Percentiles rank a stretch among this genome's conserved stretches.
Conservation (phyloP, 306 rosid genomes). For the Benincasa hispida region DNA sequence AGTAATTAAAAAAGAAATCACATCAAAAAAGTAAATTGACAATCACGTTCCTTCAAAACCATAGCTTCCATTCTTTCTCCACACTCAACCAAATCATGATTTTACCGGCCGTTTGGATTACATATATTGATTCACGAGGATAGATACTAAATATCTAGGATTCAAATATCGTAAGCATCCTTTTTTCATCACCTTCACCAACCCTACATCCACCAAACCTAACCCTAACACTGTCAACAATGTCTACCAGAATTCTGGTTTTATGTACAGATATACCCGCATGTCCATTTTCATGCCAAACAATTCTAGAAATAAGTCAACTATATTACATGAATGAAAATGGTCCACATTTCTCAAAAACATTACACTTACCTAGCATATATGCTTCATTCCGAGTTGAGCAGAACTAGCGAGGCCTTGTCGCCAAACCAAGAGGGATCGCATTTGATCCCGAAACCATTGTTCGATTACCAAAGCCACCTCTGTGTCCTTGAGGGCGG, state of each 20-base stretch:
- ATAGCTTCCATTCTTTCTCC: neutral
- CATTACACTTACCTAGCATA: neutral
- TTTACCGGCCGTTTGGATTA: no score
- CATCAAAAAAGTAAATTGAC: neutral
- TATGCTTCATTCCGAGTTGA: neutral
- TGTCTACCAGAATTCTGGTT: neutral
- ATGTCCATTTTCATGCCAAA: neutral
- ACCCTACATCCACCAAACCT: neutral
- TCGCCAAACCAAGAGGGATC: slow-evolving; percentile 50
- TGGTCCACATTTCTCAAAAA: neutral
- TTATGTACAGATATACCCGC: neutral
- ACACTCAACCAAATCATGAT: neutral
- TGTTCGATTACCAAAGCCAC: slow-evolving; percentile 42
- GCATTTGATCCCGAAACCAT: slow-evolving; percentile 63
- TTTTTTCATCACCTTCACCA: neutral
- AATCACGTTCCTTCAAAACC: neutral
- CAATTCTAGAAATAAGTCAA: neutral
- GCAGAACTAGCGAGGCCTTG: slow-evolving; percentile 41
- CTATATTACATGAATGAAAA: neutral
- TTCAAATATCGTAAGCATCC: neutral
- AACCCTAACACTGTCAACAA: neutral
- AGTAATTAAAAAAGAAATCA: no score
- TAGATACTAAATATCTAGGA: no score
- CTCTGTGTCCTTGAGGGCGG: slow-evolving; percentile 73
- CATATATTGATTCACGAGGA: no score